Conservation (phyloP, 2,329 filamentous ascomycete genomes). For the Drechslerella coelobrocha region DNA sequence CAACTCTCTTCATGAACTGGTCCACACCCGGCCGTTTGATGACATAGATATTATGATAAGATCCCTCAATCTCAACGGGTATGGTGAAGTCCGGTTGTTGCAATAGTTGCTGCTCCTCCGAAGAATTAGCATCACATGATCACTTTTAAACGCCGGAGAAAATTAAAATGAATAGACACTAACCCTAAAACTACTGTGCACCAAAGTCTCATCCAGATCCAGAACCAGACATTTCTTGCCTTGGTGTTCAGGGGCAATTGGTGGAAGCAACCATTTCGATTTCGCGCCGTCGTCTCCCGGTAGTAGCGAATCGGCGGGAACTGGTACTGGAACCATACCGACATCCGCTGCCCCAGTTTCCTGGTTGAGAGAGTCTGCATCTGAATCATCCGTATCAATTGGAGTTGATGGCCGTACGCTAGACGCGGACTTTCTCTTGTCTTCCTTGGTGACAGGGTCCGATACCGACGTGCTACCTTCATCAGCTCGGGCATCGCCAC, state of each 20-base stretch:
- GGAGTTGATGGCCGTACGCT: constrained; percentile 44
- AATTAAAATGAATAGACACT: constrained; percentile 52
- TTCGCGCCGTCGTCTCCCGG: constrained; percentile 44
- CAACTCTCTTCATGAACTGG: constrained; percentile 97
- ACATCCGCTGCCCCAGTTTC: constrained; percentile 29
- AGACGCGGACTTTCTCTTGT: constrained; percentile 43
- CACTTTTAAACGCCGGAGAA: background rate
- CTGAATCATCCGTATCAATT: constrained; percentile 43
- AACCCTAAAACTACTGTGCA: constrained; percentile 99
- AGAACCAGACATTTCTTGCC: constrained; percentile 93
- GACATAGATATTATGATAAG: constrained; percentile 99
- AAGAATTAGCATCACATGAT: constrained; percentile 18
- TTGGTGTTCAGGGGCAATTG: constrained; percentile 77
- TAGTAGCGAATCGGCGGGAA: constrained; percentile 29
- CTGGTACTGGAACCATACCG: constrained; percentile 37
- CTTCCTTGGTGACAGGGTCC: constrained; percentile 22
- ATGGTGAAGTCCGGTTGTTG: constrained; percentile 99
- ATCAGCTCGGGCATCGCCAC: constrained; percentile 33
- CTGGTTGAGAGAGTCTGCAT: constrained; percentile 32
- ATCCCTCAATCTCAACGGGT: constrained; percentile 97
- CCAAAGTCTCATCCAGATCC: constrained; percentile 93
- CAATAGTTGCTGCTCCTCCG: constrained; percentile 71
- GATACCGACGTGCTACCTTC: constrained; percentile 10
- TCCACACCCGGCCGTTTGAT: constrained; percentile 99
- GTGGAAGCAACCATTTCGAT: constrained; percentile 76